Base-by-base conservation (phyloP, 768 basidiomycete species). In the Cyclocybe aegerita region DNA sequence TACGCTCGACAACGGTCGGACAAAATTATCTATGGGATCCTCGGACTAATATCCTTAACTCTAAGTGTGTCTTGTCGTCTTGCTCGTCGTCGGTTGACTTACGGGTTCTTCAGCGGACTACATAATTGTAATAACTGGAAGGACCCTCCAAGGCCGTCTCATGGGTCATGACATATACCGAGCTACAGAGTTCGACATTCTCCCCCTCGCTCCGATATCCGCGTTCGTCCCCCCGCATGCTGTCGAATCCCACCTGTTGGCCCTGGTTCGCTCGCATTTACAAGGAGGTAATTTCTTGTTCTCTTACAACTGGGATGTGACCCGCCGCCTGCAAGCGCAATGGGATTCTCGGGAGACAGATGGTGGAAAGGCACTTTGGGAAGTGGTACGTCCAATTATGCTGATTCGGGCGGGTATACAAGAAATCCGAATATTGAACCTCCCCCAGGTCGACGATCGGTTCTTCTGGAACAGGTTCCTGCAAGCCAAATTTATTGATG, bases 391-490 rank as follows among this genome's bases (percentile, higher is more conserved):
- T 76, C n/a, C 32, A 44, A 35, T 39, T 17, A 16, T 30, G 43
- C 33, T 23, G 31, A 39, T 39, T 43, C 43, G 42, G 10, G 34
- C 48, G 12, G 11, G 15, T 23, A 15, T 8, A 37, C 33, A 15
- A 51, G 40, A 23, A 48, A 15, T 17, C 37, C 34, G 14, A 4
- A 40, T 48, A 31, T 15, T 33, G 12, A 35, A n/a, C 38, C 46
- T 9, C 31, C 23, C 31, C 23, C 32, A 95, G 87, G 88, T 86
- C 35, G 97, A 99, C 57, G 93, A 97, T 62, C 80, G 95, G 55
- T 99, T 99, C 72, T 98, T 98, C 70, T 99, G 96, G 96, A 99
- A 99, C 57, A 78, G 76, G 62, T 79, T 78, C 58, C 62, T 88
- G 51, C 83, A 86, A 53, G 70, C 76, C 10, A 77, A 79, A 56